Conservation (phyloP, 768 basidiomycete species). For the Russula lepida region DNA sequence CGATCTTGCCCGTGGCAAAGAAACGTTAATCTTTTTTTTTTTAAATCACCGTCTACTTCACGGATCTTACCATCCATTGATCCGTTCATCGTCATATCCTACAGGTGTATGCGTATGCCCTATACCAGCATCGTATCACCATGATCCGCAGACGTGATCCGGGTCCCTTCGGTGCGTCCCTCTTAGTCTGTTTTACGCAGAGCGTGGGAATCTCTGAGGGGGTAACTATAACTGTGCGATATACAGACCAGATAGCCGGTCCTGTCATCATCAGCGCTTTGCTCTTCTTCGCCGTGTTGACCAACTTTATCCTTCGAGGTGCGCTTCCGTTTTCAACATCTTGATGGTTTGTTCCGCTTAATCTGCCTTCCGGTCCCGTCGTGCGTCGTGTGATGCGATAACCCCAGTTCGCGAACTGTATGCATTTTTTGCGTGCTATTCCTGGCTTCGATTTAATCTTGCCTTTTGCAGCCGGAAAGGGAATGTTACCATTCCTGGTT, state of each 20-base stretch:
- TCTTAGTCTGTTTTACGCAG: neutral
- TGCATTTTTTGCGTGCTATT: neutral
- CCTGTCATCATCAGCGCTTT: slow-evolving; percentile 75
- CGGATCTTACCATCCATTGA: neutral
- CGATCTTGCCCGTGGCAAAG: neutral
- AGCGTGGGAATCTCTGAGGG: neutral
- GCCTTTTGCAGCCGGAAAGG: slow-evolving; percentile 9
- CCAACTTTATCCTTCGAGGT: slow-evolving; percentile 87
- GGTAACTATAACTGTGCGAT: neutral
- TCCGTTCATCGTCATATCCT: neutral
- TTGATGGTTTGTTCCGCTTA: neutral
- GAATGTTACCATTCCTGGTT: slow-evolving; percentile 17
- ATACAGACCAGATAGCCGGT: slow-evolving; percentile 67
- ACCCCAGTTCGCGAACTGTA: slow-evolving; percentile 20
- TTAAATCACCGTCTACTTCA: neutral
- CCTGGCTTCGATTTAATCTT: neutral
- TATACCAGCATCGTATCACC: slow-evolving; percentile 84
- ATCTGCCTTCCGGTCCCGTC: neutral
- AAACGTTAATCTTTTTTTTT: neutral
- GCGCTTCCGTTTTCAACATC: slow-evolving; percentile 7
- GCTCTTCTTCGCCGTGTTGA: slow-evolving; percentile 80
- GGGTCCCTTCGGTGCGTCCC: slow-evolving; percentile 68
- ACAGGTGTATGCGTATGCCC: slow-evolving; percentile 74
- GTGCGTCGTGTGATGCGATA: neutral
- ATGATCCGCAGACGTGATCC: slow-evolving; percentile 88